Percentiles rank a stretch among this genome's conserved stretches.
These are phyloP conservation scores for Lipomyces anomalus DNA, from an alignment of 805 yeast species.

Conservation along the genomic window DNA sequence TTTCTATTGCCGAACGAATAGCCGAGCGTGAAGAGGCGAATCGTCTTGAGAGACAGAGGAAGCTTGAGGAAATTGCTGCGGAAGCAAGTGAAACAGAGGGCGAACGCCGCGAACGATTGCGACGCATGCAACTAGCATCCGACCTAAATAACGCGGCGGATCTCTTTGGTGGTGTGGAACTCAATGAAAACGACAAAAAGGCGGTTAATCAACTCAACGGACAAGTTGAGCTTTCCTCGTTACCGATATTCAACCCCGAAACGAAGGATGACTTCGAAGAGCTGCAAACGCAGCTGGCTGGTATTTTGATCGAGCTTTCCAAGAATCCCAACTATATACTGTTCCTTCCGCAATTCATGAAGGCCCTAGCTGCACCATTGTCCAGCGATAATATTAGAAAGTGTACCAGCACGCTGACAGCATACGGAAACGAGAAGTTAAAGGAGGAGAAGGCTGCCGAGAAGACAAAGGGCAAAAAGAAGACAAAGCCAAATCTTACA, in stretches of 20 bases:
- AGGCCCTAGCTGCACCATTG: conserved; percentile 80
- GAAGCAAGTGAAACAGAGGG: conserved; percentile 52
- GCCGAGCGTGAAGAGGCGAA: conserved; percentile 41
- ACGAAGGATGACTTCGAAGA: conserved; percentile 74
- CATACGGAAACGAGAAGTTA: conserved; percentile 76
- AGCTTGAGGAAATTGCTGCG: conserved; percentile 18
- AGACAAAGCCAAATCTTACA: conserved; percentile 83
- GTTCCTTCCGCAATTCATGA: conserved; percentile 75
- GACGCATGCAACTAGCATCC: conserved; percentile 70
- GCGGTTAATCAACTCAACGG: conserved; percentile 27
- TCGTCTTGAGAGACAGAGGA: conserved; percentile 37
- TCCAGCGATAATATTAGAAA: conserved; percentile 77
- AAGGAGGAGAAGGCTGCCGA: conserved; percentile 52
- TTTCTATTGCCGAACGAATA: conserved; percentile 38
- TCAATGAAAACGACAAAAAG: conserved; percentile 48
- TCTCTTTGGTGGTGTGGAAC: conserved; percentile 62
- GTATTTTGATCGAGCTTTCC: conserved; percentile 56
- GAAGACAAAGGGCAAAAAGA: conserved; percentile 82
- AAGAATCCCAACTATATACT: conserved; percentile 58
- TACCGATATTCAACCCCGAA: conserved; percentile 73
- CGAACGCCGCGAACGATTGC: conserved; percentile 66
- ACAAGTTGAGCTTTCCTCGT: conserved; percentile 32
- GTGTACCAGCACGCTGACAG: conserved; percentile 77
- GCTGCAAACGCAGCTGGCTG: conserved; percentile 64
- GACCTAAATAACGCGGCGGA: conserved; percentile 93